phyloP scores from a whole-genome alignment of 177 flowering plant genomes.

The Tripterygium wilfordii region DNA sequence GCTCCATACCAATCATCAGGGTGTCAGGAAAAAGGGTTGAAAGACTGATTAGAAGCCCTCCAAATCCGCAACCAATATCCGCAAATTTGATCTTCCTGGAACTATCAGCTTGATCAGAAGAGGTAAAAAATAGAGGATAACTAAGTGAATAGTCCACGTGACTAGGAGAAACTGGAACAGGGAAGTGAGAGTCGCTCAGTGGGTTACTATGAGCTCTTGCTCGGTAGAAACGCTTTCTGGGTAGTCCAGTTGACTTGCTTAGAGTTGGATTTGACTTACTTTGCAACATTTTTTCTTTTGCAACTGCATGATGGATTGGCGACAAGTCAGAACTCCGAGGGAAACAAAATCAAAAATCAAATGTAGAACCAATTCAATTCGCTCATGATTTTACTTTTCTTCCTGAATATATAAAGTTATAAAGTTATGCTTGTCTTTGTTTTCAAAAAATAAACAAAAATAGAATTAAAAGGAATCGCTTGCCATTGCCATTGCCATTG shows the following conservation, averaged over 20 bases:
- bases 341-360: too few species aligned
- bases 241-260: conserved; percentile 62
- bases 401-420: too few species aligned
- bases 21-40: conserved; percentile 75
- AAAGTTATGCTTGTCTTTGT: too few species aligned
- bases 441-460: too few species aligned
- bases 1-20: conserved; percentile 96
- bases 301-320: not conserved
- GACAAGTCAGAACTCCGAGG: too few species aligned
- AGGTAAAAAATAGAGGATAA: conserved; percentile 54
- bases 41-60: conserved; percentile 80
- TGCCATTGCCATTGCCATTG: too few species aligned
- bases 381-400: too few species aligned
- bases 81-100: conserved; percentile 66
- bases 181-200: conserved; percentile 93
- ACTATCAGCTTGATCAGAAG: conserved; percentile 15
- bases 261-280: conserved; percentile 25
- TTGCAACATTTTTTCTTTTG: conserved; percentile 23
- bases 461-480: too few species aligned
- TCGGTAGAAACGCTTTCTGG: conserved; percentile 88
- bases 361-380: too few species aligned
- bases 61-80: conserved; percentile 95
- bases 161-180: conserved; percentile 66
- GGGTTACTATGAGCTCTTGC: conserved; percentile 98
- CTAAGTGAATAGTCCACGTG: conserved; percentile 65